Percentiles rank a stretch among this genome's conserved stretches.
Conservation (phyloP, 768 basidiomycete species). For the Tulasnella sp. region DNA sequence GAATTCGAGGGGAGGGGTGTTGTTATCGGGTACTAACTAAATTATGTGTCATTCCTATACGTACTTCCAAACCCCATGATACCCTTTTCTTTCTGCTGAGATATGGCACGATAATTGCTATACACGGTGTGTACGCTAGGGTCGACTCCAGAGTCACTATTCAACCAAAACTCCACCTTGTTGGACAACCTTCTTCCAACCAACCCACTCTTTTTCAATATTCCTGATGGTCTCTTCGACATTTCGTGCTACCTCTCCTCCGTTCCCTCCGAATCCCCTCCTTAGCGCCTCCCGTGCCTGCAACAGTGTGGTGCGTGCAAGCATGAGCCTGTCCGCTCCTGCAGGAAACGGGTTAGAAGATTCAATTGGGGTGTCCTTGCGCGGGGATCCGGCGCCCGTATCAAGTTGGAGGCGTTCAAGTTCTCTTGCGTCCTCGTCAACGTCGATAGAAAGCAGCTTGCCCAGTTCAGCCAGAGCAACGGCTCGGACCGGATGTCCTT, state of each 20-base stretch:
- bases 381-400: constrained; percentile 46
- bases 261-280: constrained; percentile 65
- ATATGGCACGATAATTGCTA: too few species aligned
- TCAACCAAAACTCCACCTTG: constrained; percentile 7
- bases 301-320: constrained; percentile 53
- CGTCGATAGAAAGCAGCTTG: constrained; percentile 65
- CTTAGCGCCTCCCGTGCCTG: constrained; percentile 47
- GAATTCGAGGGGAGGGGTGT: too few species aligned
- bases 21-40: too few species aligned
- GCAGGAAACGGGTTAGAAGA: constrained; percentile 12
- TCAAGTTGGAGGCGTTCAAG: constrained; percentile 16
- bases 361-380: too few species aligned
- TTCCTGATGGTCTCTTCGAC: constrained; percentile 30
- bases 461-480: constrained; percentile 68
- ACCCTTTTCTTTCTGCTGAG: too few species aligned
- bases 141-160: too few species aligned
- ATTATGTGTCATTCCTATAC: too few species aligned
- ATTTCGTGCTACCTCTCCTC: constrained; percentile 56
- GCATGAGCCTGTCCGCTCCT: constrained; percentile 38
- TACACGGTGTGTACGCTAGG: too few species aligned
- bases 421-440: constrained; percentile 26
- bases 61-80: too few species aligned
- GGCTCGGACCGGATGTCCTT: constrained; percentile 67
- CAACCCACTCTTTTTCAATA: constrained; percentile 11
- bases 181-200: not conserved